A percentile compares a stretch with the other conserved stretches of the same genome.
Evolutionary conservation across 2,329 filamentous ascomycete species (phyloP).

Genomic region (Furcasterigmium furcatum): DNA sequence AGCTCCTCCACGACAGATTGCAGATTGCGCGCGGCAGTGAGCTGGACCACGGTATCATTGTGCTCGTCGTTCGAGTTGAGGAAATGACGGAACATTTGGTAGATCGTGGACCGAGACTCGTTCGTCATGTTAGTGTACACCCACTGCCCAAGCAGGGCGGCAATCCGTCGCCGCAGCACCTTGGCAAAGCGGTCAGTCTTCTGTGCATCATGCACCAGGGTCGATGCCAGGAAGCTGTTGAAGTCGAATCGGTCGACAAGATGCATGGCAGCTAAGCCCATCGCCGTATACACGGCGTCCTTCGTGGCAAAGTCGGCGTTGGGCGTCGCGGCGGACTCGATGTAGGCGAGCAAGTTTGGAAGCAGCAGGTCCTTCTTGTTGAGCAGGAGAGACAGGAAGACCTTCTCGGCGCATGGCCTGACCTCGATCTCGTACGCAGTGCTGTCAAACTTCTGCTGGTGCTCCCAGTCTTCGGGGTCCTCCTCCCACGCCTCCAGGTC

Average conservation of each 20-base stretch:
- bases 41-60: constrained; percentile 89
- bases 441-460: constrained; percentile 78
- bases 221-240: constrained; percentile 71
- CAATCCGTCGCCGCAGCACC: constrained; percentile 80
- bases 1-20: constrained; percentile 80
- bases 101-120: constrained; percentile 69
- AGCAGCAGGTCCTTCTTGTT: constrained; percentile 83
- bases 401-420: constrained; percentile 85
- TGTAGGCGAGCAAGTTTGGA: constrained; percentile 77
- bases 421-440: constrained; percentile 92
- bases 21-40: constrained; percentile 86
- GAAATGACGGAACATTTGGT: constrained; percentile 85
- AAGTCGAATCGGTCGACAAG: constrained; percentile 78
- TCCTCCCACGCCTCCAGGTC: constrained; percentile 93
- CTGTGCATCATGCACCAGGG: constrained; percentile 76
- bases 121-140: constrained; percentile 72
- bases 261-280: constrained; percentile 80
- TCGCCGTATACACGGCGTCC: constrained; percentile 90
- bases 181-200: constrained; percentile 61
- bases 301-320: constrained; percentile 73
- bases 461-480: constrained; percentile 94
- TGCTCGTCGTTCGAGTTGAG: constrained; percentile 71
- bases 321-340: constrained; percentile 70
- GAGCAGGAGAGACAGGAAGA: constrained; percentile 87
- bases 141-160: constrained; percentile 89